Evolutionary conservation across 1,139 yeast genomes (phyloP).

Genomic region (Sugiyamaella paludigena): DNA sequence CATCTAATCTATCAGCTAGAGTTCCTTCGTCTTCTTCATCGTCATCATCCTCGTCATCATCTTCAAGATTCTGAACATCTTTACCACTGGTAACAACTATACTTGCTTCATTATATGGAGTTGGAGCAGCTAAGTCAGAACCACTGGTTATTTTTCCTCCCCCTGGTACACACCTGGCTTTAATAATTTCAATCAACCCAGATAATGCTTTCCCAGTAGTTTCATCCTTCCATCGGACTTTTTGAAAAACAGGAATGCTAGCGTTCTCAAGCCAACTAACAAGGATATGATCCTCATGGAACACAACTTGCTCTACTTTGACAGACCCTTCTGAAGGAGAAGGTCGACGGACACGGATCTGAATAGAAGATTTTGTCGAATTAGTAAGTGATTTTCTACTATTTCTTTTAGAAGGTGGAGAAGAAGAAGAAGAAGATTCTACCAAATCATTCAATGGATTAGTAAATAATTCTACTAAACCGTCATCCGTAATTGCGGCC

Average conservation of each 20-base stretch:
- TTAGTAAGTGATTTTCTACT: slow-evolving; percentile 31
- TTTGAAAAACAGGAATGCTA: slow-evolving; percentile 61
- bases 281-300: slow-evolving; percentile 44
- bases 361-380: slow-evolving; percentile 25
- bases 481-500: slow-evolving; percentile 61
- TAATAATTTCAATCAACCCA: slow-evolving; percentile 25
- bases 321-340: slow-evolving; percentile 34
- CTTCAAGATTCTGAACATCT: slow-evolving; percentile 50
- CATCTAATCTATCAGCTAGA: slow-evolving; percentile 43
- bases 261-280: slow-evolving; percentile 75
- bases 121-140: slow-evolving; percentile 69
- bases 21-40: slow-evolving; percentile 38
- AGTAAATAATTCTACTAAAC: slow-evolving; percentile 62
- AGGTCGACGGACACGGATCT: slow-evolving; percentile 28
- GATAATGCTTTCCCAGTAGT: slow-evolving; percentile 23
- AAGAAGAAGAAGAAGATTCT: slow-evolving; percentile 16
- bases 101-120: slow-evolving; percentile 61
- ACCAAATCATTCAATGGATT: slow-evolving; percentile 43
- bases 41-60: slow-evolving; percentile 29
- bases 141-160: slow-evolving; percentile 39
- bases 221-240: slow-evolving; percentile 52
- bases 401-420: slow-evolving; percentile 33
- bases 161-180: slow-evolving; percentile 21
- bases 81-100: slow-evolving; percentile 47
- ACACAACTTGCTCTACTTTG: slow-evolving; percentile 44